These are phyloP conservation scores for Hypseocharis bilobata DNA, from an alignment of 441 rosid species.

Conservation along the genomic window DNA sequence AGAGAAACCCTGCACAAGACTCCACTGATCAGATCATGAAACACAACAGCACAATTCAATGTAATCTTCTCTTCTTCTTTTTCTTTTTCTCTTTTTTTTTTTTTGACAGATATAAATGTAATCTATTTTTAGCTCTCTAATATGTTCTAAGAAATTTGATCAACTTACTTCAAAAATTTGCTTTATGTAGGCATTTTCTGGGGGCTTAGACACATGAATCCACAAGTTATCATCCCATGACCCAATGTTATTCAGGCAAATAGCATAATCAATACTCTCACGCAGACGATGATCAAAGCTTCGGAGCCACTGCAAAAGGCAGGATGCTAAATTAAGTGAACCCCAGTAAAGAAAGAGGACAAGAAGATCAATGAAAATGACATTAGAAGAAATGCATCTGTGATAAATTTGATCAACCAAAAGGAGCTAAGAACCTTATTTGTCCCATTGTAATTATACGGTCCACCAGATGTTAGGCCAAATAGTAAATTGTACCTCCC, in stretches of 20 bases:
- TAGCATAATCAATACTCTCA: slow-evolving; percentile 92
- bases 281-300: slow-evolving; percentile 93
- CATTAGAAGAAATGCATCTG: not conserved
- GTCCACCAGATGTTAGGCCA: slow-evolving; percentile 91
- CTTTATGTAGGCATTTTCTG: slow-evolving; percentile 76
- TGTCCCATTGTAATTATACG: slow-evolving; percentile 90
- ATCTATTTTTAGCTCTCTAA: slow-evolving; percentile 5
- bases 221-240: slow-evolving; percentile 62
- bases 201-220: slow-evolving; percentile 91
- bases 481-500: slow-evolving; percentile 89
- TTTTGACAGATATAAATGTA: too few relatives aligned
- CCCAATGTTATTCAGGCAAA: slow-evolving; percentile 87
- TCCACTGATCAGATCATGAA: slow-evolving; percentile 21
- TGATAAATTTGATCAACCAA: slow-evolving; percentile 11
- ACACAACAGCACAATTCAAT: slow-evolving; percentile 17
- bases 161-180: slow-evolving; percentile 76
- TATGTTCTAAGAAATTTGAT: slow-evolving; percentile 5
- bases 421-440: slow-evolving; percentile 53
- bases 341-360: slow-evolving; percentile 2
- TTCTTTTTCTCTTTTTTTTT: too few relatives aligned
- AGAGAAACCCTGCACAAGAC: slow-evolving; percentile 58
- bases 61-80: too few relatives aligned
- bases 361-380: not conserved
- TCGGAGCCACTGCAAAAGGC: slow-evolving; percentile 70
- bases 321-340: slow-evolving; percentile 14